These are phyloP conservation scores for Eucalyptus urophylla DNA, from an alignment of 345 rosid species.

Conservation along the genomic window DNA sequence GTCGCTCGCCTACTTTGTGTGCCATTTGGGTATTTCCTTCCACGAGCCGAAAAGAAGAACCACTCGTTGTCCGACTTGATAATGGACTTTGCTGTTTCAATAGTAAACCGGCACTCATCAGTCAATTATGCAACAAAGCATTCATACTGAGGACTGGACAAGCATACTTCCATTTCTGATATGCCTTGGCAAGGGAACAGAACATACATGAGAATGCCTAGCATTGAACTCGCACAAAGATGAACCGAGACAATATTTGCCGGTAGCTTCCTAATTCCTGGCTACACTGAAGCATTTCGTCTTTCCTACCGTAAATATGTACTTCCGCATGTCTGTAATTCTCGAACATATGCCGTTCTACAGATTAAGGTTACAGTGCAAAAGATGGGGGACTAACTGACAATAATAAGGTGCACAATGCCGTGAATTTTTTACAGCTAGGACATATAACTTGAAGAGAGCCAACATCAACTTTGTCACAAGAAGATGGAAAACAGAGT, in stretches of 20 bases:
- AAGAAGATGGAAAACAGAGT: background rate
- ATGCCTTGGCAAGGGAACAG: background rate
- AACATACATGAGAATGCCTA: background rate
- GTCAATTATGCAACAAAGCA: background rate
- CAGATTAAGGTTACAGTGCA: background rate
- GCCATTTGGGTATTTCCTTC: conserved; percentile 84
- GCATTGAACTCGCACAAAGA: background rate
- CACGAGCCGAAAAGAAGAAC: conserved; percentile 83
- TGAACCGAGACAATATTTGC: background rate
- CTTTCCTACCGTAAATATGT: background rate
- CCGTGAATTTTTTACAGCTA: background rate
- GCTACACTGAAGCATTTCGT: background rate
- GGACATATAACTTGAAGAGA: background rate
- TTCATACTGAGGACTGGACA: background rate
- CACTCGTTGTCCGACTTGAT: conserved; percentile 72
- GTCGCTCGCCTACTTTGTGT: conserved; percentile 79
- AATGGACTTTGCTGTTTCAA: conserved; percentile 40
- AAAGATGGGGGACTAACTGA: background rate
- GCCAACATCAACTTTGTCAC: background rate
- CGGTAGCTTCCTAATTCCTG: background rate
- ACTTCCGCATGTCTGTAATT: background rate
- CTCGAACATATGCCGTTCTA: background rate
- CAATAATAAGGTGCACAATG: background rate
- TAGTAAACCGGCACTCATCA: background rate
- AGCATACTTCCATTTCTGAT: background rate